Base-by-base conservation (phyloP, 768 basidiomycete genomes). In the Coprinopsis strossmayeri region DNA sequence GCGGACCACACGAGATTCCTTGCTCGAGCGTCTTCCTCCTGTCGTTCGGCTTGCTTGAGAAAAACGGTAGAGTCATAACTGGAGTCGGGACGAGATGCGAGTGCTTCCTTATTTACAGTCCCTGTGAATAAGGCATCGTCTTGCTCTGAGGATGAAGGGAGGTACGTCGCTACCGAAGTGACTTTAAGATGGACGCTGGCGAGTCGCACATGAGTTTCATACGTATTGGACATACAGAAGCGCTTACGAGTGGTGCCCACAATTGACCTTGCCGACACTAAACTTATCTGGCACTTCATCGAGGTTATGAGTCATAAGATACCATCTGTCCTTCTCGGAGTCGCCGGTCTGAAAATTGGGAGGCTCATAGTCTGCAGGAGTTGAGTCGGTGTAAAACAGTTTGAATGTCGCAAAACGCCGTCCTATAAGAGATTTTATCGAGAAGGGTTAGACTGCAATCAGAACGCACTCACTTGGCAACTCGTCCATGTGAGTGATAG, bases 321-420 rank as follows among this genome's bases (percentile, higher is more conserved):
- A 87, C 80, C 85, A 90, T 50, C 71, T 85, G 60, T 90, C 82
- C 52, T 76, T 77, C n/a, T 82, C 71, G 3, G 68, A 66, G 57
- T 92, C 87, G 0, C 82, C 88, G 3, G 84, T 65, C 49, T 77
- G 74, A 58, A 92, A 92, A 61, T 83, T 69, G 0, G 86, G 87
- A 3, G 91, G 91, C 60, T 94, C 87, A 57, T 94, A 94, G 44
- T 91, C 82, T 7, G 72, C 68, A 0, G 91, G 91, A 11, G 89
- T 83, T 18, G 79, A 72, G 40, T 88, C 82, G 12, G 84, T 85
- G 61, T 91, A 93, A 60, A 85, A 90, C 10, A 90, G 65, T 61
- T 94, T 93, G 70, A 93, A 89, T 18, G 84, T 88, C n/a, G 90
- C 87, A 58, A 75, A 93, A 27, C 91, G 84, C 40, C 82, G 82